Percentiles rank a stretch among this genome's conserved stretches.
Evolutionary conservation across 768 basidiomycete genomes (phyloP).

Genomic region (Exsudoporus frostii): DNA sequence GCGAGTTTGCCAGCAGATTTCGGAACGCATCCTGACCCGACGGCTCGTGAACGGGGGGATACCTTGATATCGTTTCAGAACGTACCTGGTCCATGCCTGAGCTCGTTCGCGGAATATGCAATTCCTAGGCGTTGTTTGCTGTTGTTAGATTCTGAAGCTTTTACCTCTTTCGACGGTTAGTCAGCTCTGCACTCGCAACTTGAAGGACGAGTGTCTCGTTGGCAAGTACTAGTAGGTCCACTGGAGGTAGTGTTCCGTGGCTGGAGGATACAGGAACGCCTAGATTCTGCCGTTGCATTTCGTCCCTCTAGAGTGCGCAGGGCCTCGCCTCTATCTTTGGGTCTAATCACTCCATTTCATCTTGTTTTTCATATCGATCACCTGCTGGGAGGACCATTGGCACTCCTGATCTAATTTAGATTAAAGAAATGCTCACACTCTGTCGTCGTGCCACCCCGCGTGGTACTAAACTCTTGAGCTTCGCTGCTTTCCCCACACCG

Average conservation of each 20-base stretch:
- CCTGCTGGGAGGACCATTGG: conserved; percentile 27
- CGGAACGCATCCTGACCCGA: conserved; percentile 56
- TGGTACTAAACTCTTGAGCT: conserved; percentile 21
- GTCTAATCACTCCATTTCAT: conserved; percentile 7
- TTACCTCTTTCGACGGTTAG: conserved; percentile 9
- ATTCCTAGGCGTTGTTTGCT: conserved; percentile 24
- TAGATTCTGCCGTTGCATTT: conserved; percentile 11
- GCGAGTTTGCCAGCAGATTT: conserved; percentile 41
- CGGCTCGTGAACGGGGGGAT: neutral
- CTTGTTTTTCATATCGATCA: conserved; percentile 17
- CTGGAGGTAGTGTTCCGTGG: neutral
- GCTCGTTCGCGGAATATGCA: neutral
- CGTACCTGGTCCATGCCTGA: conserved; percentile 29
- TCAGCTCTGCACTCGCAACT: too few relatives aligned
- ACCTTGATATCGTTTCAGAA: neutral
- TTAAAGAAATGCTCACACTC: conserved; percentile 17
- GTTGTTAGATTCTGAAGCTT: conserved; percentile 27
- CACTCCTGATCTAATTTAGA: conserved; percentile 30
- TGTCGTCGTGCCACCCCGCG: conserved; percentile 17
- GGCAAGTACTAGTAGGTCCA: too few relatives aligned
- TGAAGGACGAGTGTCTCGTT: too few relatives aligned
- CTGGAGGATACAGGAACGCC: conserved; percentile 7
- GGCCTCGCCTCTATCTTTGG: conserved; percentile 1
- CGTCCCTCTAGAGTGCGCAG: neutral
- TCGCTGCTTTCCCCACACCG: conserved; percentile 9